A percentile compares a stretch with the other conserved stretches of the same genome.
Conservation (phyloP, 495 filamentous ascomycete genomes). For the Podospora comata region DNA sequence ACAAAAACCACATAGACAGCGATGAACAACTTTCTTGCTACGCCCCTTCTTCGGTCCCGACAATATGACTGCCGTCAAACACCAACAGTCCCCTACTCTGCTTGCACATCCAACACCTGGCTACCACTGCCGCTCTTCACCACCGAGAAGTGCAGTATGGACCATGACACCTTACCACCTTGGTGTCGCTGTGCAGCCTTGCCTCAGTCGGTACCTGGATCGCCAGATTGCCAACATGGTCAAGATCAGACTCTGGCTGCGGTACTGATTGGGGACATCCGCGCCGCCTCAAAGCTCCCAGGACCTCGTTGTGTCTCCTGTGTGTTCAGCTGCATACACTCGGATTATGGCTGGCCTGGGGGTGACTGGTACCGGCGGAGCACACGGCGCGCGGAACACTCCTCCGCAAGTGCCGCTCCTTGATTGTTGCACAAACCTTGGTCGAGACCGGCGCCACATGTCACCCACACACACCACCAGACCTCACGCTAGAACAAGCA, state of each 20-base stretch:
- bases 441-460: background rate
- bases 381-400: conserved; percentile 28
- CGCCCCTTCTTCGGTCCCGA: background rate
- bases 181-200: background rate
- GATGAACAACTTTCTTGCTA: background rate
- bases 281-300: conserved; percentile 17
- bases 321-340: conserved; percentile 14
- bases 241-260: conserved; percentile 7
- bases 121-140: conserved; percentile 7
- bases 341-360: conserved; percentile 15
- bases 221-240: conserved; percentile 21
- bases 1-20: background rate
- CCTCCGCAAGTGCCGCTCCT: conserved; percentile 24
- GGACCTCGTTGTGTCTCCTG: background rate
- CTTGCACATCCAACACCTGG: background rate
- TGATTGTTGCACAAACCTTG: conserved; percentile 17
- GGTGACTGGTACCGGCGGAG: conserved; percentile 23
- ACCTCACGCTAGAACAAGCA: conserved; percentile 5
- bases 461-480: conserved; percentile 12
- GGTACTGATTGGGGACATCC: conserved; percentile 33
- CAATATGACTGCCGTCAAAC: conserved; percentile 3
- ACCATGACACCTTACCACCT: conserved; percentile 12
- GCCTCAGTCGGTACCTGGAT: conserved; percentile 27
- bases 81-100: background rate
- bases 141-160: conserved; percentile 9